Base-by-base conservation (phyloP, 2,329 filamentous ascomycete species). In the Colletotrichum noveboracense region DNA sequence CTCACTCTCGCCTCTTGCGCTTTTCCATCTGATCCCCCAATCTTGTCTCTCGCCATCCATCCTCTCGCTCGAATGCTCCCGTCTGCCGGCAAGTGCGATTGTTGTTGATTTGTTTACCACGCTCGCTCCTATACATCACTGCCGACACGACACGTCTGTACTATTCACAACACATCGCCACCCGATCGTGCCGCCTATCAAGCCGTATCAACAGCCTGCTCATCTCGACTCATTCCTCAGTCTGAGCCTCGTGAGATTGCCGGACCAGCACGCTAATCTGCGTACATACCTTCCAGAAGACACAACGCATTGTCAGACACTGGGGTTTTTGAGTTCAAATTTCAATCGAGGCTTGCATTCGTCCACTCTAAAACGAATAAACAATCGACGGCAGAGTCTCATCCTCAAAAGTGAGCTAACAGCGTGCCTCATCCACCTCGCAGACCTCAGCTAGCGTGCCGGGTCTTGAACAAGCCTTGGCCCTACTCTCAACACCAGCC, bases 221-320 rank as follows among this genome's bases (percentile, higher is more conserved):
- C 73, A 75, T 32, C 64, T 60, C 75, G 48, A 36, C 75, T 52
- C 72, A 75, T 76, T 77, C 75, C 65, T 65, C 60, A 18, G 66
- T 64, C 34, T 52, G 28, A 28, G 74, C 24, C 74, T 71, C 30
- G 64, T 64, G 18, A 76, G 43, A 73, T 76, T 76, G 34, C 38
- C 34, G 38, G 64, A 60, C 56, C 26, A 28, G 21, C 34, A 64
- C 14, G 26, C 36, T n/a, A 68, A 65, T 68, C 74, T 74, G 58
- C 70, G 34, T 28, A 48, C 74, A 76, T 76, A 76, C 65, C 73
- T n/a, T 24, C 32, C 56, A n/a, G 13, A 30, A 58, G 73, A 28
- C 43, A 65, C 64, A 34, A 48, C 30, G 4, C 28, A 48, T 43
- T 62, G 38, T 64, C 55, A 36, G 30, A 56, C 65, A 21, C 38